Evolutionary conservation across 768 basidiomycete genomes (phyloP), one percentile per base, ranked within the genome.

Genomic region (Suillus variegatus): DNA sequence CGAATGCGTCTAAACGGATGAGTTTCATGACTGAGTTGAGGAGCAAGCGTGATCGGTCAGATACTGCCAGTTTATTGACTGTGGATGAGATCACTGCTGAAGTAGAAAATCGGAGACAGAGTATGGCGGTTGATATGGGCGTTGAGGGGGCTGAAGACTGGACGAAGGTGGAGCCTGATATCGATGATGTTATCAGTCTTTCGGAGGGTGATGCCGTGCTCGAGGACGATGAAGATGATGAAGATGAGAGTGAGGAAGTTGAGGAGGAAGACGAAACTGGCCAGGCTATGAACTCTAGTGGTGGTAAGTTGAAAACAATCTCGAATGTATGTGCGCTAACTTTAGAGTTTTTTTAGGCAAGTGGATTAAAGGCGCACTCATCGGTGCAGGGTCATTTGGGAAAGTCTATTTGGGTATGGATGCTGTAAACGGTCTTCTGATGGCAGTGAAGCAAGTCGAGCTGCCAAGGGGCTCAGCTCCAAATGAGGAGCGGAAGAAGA

Each of bases 381-480:
- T 97, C 68, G 95, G 96, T 67, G 91, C 94, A 54, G 95, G 94
- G 4, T 97, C 95, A 0, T 97, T 97, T 72, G 95, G 95, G 61
- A 94, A 94, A 73, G 95, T 97, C 46, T 97, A 94, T 77, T 88
- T 97, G 12, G 95, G 94, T 41, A 95, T 97, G 94, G 95, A 96
- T 76, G 93, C 94, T 1, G 85, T 91, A 22, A 92, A 85, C 60
- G 95, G 95, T 32, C 80, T 95, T 25, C 83, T 98, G 67, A 97
- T 98, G 95, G 95, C 95, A 46, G 95, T 98, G 68, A 98, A 98
- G 80, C 95, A 98, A 82, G 95, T 98, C 52, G 93, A 96, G 72
- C 85, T 98, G 36, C 92, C 94, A 0, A 91, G 89, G 4, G 90
- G 93, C 20, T 88, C 88, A 14, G 89, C 88, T 10, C 87, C 90